Base-by-base conservation (phyloP, 129 eudicot species). In the Cynara cardunculus region DNA sequence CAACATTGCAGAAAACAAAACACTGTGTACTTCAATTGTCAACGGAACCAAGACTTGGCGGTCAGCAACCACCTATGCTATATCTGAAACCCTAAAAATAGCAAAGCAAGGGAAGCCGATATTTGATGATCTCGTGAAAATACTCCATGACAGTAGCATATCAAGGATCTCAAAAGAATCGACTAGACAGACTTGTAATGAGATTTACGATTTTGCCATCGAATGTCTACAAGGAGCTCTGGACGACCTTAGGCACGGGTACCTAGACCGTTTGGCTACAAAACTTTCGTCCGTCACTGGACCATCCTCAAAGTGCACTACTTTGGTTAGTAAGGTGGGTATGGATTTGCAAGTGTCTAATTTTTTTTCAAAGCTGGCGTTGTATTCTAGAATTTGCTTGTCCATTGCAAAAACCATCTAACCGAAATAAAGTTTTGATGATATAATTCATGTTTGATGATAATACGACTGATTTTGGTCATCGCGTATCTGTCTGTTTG, bases 201-300 rank as follows among this genome's bases (percentile, higher is more conserved):
- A 77, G 34, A 19, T 77, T 12, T 77, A 77, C 11, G 72, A 77
- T 34, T 77, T 77, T 12, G 80, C 73, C 72, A 39, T 77, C 21
- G 80, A 77, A 32, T 77, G 80, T 16, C 80, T 77, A 11, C 22
- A 11, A 64, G 80, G 80, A 77, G 73, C 80, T 25, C 12, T 64
- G 72, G 25, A 10, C 34, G 80, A 77, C 72, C 80, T 77, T 35
- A 77, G 24, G 62, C 41, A 22, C 1, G 80, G 80, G 72, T 41
- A 77, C 19, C 28, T 22, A 7, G 80, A 41, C 5, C 73, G n/a
- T 2, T 64, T 64, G 80, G 80, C 28, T 5, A 77, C 73, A 25
- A 77, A 77, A 27, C 80, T 77, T 2, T 34, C 56, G 3, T 65
- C 80, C 0, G 73, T 77, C 41, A 77, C 80, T 0, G 80, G 72